Percentiles rank a stretch among this genome's conserved stretches.
These are phyloP conservation scores for Hypoxylon sp. DNA, from an alignment of 2,329 filamentous ascomycete genomes.

Conservation along the genomic window DNA sequence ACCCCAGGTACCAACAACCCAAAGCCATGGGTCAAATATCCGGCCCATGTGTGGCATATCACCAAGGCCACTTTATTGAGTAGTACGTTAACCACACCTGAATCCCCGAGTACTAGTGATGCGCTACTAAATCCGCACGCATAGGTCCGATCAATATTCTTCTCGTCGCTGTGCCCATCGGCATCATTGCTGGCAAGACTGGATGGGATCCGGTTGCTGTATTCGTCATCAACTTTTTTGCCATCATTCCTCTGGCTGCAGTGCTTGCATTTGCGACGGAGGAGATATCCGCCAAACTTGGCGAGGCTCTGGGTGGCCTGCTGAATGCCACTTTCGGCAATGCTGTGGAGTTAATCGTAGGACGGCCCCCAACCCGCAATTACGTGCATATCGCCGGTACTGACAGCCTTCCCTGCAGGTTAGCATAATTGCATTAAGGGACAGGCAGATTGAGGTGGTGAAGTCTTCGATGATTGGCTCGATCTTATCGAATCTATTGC, in stretches of 20 bases:
- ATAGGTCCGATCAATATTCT: conserved; percentile 72
- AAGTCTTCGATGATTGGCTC: conserved; percentile 97
- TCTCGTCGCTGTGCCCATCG: conserved; percentile 77
- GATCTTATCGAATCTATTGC: conserved; percentile 91
- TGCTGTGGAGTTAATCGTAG: conserved; percentile 79
- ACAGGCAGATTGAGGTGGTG: conserved; percentile 93
- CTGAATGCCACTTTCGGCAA: conserved; percentile 83
- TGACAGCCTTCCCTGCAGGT: conserved; percentile 62
- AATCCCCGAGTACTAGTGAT: conserved; percentile 1
- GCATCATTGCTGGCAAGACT: conserved; percentile 71
- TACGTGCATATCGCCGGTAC: conserved; percentile 26
- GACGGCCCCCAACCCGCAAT: conserved; percentile 40
- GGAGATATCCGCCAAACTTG: conserved; percentile 75
- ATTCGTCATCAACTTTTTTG: conserved; percentile 82
- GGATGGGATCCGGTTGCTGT: conserved; percentile 72
- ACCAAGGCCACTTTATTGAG: conserved; percentile 66
- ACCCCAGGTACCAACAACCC: conserved; percentile 63
- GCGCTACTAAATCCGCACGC: conserved; percentile 27
- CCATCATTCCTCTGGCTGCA: conserved; percentile 78
- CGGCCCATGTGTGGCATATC: conserved; percentile 63
- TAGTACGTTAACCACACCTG: conserved; percentile 55
- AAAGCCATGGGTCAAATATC: conserved; percentile 55
- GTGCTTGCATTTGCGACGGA: conserved; percentile 81
- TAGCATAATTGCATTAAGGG: conserved; percentile 86
- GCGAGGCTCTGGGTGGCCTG: conserved; percentile 76